phyloP scores from a whole-genome alignment of 139 green algal genomes.

The Deuterostichococcus epilithicus region DNA sequence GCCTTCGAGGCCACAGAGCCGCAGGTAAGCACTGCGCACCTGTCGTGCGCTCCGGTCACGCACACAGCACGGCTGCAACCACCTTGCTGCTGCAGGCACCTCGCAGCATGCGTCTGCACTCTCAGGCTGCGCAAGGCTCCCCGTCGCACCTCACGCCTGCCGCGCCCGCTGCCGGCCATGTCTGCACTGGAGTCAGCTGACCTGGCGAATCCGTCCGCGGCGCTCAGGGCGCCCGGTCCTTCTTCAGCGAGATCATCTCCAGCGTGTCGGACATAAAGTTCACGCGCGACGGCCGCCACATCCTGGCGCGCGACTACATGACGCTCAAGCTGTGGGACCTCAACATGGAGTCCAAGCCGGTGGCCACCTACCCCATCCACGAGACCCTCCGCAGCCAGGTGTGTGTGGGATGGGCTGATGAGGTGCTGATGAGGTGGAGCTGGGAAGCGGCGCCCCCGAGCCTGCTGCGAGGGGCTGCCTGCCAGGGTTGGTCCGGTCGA shows the following conservation, averaged over 20 bases:
- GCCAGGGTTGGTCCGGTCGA: no score
- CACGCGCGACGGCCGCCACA: constrained; percentile 77
- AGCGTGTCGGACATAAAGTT: constrained; percentile 95
- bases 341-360: constrained; percentile 75
- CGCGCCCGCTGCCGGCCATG: neutral
- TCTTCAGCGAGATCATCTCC: constrained; percentile 97
- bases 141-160: neutral
- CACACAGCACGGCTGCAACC: no score
- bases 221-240: constrained; percentile 63
- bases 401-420: constrained; percentile 11
- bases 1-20: constrained; percentile 73
- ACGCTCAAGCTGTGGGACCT: constrained; percentile 98
- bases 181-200: no score
- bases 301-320: constrained; percentile 96
- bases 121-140: no score
- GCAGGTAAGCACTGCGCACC: constrained; percentile 31
- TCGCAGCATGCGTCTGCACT: no score
- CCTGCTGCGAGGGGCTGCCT: no score
- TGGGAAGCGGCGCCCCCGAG: no score
- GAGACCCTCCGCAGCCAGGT: constrained; percentile 80
- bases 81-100: no score
- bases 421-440: no score
- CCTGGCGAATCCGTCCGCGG: no score
- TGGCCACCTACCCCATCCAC: constrained; percentile 88
- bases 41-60: no score